phyloP scores from a whole-genome alignment of 345 rosid species.

The Brassica juncea region DNA sequence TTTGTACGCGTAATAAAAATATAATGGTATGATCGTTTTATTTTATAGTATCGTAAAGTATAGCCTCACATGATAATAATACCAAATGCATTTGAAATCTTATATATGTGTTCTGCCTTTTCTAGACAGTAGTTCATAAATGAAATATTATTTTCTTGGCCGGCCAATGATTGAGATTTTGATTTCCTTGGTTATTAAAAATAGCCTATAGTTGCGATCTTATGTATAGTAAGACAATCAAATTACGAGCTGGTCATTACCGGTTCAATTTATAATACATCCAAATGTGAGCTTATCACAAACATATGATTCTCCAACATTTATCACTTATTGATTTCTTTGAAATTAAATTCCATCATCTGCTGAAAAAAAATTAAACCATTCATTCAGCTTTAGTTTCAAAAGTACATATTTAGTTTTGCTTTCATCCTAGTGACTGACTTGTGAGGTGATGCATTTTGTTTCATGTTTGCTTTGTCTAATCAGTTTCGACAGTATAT shows the following conservation, averaged over 20 bases:
- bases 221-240: background rate
- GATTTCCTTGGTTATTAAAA: background rate
- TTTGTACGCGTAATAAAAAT: too few species aligned
- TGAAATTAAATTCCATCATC: background rate
- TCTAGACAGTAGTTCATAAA: background rate
- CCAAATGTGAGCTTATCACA: slow-evolving; percentile 2
- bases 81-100: background rate
- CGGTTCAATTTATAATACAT: background rate
- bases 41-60: background rate
- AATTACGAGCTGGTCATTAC: background rate
- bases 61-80: background rate
- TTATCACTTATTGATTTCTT: background rate
- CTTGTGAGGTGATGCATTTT: slow-evolving; percentile 38
- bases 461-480: slow-evolving; percentile 36
- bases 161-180: background rate
- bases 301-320: slow-evolving; percentile 16
- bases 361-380: background rate
- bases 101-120: background rate
- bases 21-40: too few species aligned
- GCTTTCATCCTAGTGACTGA: slow-evolving; percentile 34
- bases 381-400: slow-evolving; percentile 19
- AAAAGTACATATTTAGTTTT: slow-evolving; percentile 29
- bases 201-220: background rate
- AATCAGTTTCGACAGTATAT: slow-evolving; percentile 40
- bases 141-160: background rate